Conservation (phyloP, 306 rosid species). For the Casuarina equisetifolia region DNA sequence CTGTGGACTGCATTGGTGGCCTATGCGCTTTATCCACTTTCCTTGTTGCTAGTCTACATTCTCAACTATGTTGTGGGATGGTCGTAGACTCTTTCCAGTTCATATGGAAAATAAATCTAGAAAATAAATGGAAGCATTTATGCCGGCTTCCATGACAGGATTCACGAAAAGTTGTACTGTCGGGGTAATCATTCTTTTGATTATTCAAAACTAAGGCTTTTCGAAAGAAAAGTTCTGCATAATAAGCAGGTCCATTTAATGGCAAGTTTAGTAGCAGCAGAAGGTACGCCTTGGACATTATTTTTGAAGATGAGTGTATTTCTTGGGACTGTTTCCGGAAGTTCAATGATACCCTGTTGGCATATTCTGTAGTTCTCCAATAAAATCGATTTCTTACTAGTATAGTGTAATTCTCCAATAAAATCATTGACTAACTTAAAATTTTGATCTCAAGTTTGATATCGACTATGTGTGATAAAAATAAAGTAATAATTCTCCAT, state of each 20-base stretch:
- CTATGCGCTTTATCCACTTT: constrained; percentile 28
- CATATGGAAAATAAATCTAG: neutral
- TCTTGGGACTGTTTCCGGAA: neutral
- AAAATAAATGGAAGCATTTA: neutral
- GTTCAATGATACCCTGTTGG: neutral
- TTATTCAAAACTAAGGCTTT: neutral
- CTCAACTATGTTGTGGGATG: constrained; percentile 31
- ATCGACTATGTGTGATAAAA: too few relatives aligned
- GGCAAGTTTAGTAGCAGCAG: neutral
- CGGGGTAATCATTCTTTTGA: neutral
- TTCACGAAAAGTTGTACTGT: neutral
- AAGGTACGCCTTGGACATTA: neutral
- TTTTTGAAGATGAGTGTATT: neutral
- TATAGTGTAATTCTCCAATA: too few relatives aligned
- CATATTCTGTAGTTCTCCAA: neutral
- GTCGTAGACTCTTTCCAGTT: constrained; percentile 18
- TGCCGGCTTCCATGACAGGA: neutral
- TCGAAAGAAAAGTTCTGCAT: neutral
- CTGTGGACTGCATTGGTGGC: constrained; percentile 32
- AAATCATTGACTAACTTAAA: too few relatives aligned
- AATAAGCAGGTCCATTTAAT: neutral
- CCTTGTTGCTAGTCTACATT: constrained; percentile 31
- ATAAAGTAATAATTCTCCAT: too few relatives aligned
- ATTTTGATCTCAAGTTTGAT: too few relatives aligned
- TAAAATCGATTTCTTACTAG: too few relatives aligned